Evolutionary conservation across 1,284 basidiomycete genomes (phyloP), one percentile per base, ranked within the genome.

Genomic region (Trichosporon faecale): DNA sequence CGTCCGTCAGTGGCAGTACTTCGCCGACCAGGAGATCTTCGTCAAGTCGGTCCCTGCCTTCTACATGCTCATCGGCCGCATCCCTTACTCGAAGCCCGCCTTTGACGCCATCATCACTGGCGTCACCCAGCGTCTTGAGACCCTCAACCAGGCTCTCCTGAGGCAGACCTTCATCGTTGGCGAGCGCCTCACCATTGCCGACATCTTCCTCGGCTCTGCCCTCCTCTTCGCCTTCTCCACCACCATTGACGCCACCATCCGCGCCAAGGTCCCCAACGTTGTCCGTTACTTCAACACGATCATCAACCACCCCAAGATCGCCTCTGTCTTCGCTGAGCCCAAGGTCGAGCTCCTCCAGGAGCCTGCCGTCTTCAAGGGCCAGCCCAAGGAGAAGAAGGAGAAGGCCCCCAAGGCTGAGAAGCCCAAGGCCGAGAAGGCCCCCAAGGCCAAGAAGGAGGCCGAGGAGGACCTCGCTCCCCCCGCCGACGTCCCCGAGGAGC

Each of bases 171-270:
- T 91, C 89, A 88, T 98, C 78, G 94, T 95, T 69, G 91, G 91
- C 78, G 93, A 98, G 84, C 93, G 95, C 78, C 90, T 98, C 87
- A 94, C 95, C 72, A 87, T 96, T 67, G 96, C 95, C 75, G 96
- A 99, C 81, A 84, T 98, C 84, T 84, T 85, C 76, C 76, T 94
- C 75, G 93, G 91, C 57, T 83, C 86, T 55, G 76, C 87, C 77
- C 80, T 93, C 74, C 85, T 85, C 75, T 85, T 85, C 74, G 85
- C 86, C 6, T 68, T 86, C 76, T 71, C 73, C 64, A 71, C 72
- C 66, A 87, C 88, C 74, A 76, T 93, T 75, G 94, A 93, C 77
- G 88, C 89, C 11, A 76, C 87, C 61, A 77, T 86, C 65, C 90
- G 93, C 72, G 85, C 86, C 63, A 88, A 90, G 80, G 83, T 89